A percentile compares a stretch with the other conserved stretches of the same genome.
phyloP scores from a whole-genome alignment of 202 grass and related monocot species.

The Panicum hallii region DNA sequence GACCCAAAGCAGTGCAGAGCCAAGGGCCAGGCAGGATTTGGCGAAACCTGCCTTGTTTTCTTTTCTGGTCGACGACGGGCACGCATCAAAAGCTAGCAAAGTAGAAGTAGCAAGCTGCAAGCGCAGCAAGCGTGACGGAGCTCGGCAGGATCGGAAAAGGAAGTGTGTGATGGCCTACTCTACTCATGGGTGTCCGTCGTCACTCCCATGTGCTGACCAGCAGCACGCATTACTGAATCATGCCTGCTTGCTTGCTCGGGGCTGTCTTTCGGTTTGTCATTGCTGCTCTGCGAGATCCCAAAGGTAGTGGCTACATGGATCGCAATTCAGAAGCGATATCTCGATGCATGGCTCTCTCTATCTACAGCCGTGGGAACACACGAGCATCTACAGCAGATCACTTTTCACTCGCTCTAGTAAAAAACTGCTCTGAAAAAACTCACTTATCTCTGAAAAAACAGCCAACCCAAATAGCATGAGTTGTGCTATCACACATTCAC shows the following conservation, averaged over 20 bases:
- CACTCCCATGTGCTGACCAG: conserved; percentile 45
- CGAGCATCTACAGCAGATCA: too few species aligned
- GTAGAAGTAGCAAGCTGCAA: neutral
- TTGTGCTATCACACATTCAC: neutral
- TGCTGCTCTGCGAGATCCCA: neutral
- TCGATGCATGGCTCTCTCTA: too few species aligned
- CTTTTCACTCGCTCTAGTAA: too few species aligned
- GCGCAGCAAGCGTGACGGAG: neutral
- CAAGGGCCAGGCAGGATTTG: neutral
- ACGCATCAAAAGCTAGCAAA: neutral
- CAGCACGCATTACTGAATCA: neutral
- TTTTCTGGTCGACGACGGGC: neutral
- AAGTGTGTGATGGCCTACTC: neutral
- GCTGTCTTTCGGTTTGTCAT: too few species aligned
- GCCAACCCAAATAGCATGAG: neutral
- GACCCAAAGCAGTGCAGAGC: neutral
- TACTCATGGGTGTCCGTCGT: neutral
- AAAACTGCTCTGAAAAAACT: neutral
- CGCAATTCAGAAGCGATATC: neutral
- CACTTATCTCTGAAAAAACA: neutral
- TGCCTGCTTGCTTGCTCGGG: conserved; percentile 1
- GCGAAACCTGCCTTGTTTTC: neutral
- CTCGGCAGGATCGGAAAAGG: neutral
- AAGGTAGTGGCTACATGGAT: neutral
- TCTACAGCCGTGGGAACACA: too few species aligned